These are phyloP conservation scores for Lecanicillium sp. DNA, from an alignment of 2,329 filamentous ascomycete genomes.

Conservation along the genomic window DNA sequence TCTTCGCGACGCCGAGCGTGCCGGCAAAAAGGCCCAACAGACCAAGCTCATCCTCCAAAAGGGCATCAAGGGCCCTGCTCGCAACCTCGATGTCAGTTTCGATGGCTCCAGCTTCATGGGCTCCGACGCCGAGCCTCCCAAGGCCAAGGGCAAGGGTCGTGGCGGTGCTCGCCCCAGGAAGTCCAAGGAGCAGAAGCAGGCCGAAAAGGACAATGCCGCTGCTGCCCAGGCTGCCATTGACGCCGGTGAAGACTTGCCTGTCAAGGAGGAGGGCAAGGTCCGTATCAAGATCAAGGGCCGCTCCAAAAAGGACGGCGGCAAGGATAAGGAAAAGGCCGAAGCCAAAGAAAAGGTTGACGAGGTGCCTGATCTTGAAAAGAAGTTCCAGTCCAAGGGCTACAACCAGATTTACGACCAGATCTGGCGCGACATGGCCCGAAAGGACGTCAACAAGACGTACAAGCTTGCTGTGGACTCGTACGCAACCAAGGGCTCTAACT, in stretches of 20 bases:
- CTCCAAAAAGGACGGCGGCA: conserved; percentile 31
- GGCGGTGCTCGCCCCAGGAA: conserved; percentile 73
- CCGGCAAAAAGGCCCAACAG: conserved; percentile 85
- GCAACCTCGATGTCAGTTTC: conserved; percentile 66
- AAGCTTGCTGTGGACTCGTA: conserved; percentile 82
- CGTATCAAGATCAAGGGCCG: conserved; percentile 55
- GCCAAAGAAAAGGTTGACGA: conserved; percentile 42
- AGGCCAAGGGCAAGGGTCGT: conserved; percentile 41
- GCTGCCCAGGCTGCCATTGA: conserved; percentile 80
- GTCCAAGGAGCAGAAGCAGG: conserved; percentile 77
- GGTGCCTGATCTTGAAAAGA: conserved; percentile 47
- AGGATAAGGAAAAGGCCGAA: conserved; percentile 34
- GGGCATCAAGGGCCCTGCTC: conserved; percentile 69
- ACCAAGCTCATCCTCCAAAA: conserved; percentile 83
- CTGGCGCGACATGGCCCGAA: conserved; percentile 87
- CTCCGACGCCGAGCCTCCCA: conserved; percentile 45
- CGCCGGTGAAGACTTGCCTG: conserved; percentile 61
- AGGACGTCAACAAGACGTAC: conserved; percentile 87
- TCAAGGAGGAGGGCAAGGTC: conserved; percentile 51
- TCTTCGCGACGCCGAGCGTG: conserved; percentile 77
- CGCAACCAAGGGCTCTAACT: conserved; percentile 82
- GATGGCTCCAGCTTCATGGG: conserved; percentile 79
- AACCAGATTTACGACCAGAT: conserved; percentile 97
- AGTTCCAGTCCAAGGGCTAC: conserved; percentile 84
- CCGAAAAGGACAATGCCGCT: conserved; percentile 75